Base-by-base conservation (phyloP, 495 filamentous ascomycete genomes). In the Penicillium pancosmium region DNA sequence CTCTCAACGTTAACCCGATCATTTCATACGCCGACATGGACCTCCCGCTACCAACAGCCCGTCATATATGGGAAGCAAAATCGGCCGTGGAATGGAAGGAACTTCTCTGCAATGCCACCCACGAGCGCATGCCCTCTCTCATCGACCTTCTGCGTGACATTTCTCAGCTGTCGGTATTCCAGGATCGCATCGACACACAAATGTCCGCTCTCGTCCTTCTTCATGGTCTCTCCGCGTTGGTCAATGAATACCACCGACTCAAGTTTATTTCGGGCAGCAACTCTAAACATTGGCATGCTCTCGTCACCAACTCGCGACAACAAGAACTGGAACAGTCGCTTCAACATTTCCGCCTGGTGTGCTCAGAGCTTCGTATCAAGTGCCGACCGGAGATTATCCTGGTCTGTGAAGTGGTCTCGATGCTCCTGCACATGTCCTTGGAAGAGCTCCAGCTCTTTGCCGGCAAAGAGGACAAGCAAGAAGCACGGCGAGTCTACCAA, bases 361-460 rank as follows among this genome's bases (percentile, higher is more conserved):
- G 65, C 21, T 67, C 70, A 4, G 69, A 69, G 51, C 54, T 71
- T 34, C 36, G 55, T 25, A 34, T 55, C 1, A 41, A 54, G 10
- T 61, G 61, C 15, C 55, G 65, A 8, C 64, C 69, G 11, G 69
- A 77, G 50, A 71, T 73, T 21, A 69, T 70, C 2, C 66, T 88
- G 5, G 62, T 86, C 2, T 67, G 84, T 5, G 80, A 88, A 56
- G 71, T 86, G 0, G 68, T 86, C 2, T 72, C 82, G 8, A 82
- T 88, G 78, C 78, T 84, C 59, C 69, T 88, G 1, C 75, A 87
- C 66, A 79, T 86, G 58, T 83, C 84, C 0, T 75, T 87, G 0
- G 86, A 87, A 52, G 85, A 88, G 50, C 77, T 89, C 0, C 85
- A 90, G 56, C 78, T 84, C 1, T 86, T 88, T 52, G 82, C 84